Percentiles rank a stretch among this genome's conserved stretches.
Conservation (phyloP, 257 asterid genomes). For the Petunia axillaris region DNA sequence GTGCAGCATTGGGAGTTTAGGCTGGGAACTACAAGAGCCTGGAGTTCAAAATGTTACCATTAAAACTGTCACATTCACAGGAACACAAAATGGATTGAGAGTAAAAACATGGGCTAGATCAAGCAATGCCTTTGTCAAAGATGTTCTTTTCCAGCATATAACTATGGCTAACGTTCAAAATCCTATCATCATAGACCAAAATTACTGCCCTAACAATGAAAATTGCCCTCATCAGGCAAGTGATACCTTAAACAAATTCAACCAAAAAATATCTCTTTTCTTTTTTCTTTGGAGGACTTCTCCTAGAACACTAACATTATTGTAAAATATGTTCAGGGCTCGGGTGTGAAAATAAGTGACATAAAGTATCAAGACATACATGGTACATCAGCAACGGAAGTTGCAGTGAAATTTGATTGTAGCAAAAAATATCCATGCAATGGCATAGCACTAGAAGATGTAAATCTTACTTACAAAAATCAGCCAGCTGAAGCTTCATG, state of each 20-base stretch:
- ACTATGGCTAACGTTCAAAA: slow-evolving; percentile 28
- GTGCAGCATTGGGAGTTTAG: slow-evolving; percentile 35
- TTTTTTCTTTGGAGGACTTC: too few relatives aligned
- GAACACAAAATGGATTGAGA: slow-evolving; percentile 30
- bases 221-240: slow-evolving; percentile 32
- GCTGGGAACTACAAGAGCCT: slow-evolving; percentile 17
- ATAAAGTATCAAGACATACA: slow-evolving; percentile 27
- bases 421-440: slow-evolving; percentile 24
- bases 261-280: too few relatives aligned
- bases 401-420: slow-evolving; percentile 24
- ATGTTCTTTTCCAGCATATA: slow-evolving; percentile 26
- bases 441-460: slow-evolving; percentile 24
- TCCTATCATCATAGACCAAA: slow-evolving; percentile 35
- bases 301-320: too few relatives aligned
- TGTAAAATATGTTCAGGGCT: neutral
- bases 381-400: slow-evolving; percentile 29
- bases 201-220: slow-evolving; percentile 28
- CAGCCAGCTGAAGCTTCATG: slow-evolving; percentile 21
- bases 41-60: slow-evolving; percentile 35
- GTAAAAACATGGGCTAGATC: slow-evolving; percentile 36
- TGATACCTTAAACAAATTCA: too few relatives aligned
- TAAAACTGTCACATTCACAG: neutral
- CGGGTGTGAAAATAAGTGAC: slow-evolving; percentile 27
- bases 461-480: slow-evolving; percentile 16
- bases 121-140: slow-evolving; percentile 26